Percentiles rank a stretch among this genome's conserved stretches.
Evolutionary conservation across 345 rosid species (phyloP).

Genomic region (Triadica sebifera): DNA sequence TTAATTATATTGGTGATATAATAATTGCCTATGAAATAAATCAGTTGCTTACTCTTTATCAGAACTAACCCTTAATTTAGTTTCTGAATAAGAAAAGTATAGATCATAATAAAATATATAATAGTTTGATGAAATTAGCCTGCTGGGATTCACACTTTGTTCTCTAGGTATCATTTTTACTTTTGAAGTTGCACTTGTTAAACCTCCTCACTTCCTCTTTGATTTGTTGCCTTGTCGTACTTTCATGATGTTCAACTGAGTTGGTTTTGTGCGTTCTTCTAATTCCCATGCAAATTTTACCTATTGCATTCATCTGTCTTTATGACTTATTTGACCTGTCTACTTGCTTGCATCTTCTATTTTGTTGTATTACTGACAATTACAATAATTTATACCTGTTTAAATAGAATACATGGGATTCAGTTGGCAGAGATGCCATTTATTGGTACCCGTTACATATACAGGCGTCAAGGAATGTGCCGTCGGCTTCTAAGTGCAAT

Average conservation of each 20-base stretch:
- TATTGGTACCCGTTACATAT: constrained; percentile 81
- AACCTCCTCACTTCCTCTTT: neutral
- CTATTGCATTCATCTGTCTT: neutral
- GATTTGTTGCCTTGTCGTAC: neutral
- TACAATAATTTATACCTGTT: constrained; percentile 14
- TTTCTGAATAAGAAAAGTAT: neutral
- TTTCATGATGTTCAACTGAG: neutral
- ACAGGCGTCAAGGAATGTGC: constrained; percentile 97
- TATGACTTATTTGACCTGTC: neutral
- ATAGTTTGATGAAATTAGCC: neutral
- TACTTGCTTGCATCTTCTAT: neutral
- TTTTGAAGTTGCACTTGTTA: neutral
- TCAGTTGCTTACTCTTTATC: neutral
- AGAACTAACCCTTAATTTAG: neutral
- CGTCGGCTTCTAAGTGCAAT: constrained; percentile 76
- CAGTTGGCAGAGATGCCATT: constrained; percentile 96
- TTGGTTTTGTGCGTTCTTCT: neutral
- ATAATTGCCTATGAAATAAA: neutral
- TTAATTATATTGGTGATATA: neutral
- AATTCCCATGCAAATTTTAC: neutral
- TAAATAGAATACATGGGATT: constrained; percentile 75
- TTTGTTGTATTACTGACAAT: constrained; percentile 1
- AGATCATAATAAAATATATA: neutral
- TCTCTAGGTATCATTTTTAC: neutral
- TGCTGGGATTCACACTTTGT: neutral